These are phyloP conservation scores for Cercospora canescens DNA, from an alignment of 2,329 filamentous ascomycete species.

Conservation along the genomic window DNA sequence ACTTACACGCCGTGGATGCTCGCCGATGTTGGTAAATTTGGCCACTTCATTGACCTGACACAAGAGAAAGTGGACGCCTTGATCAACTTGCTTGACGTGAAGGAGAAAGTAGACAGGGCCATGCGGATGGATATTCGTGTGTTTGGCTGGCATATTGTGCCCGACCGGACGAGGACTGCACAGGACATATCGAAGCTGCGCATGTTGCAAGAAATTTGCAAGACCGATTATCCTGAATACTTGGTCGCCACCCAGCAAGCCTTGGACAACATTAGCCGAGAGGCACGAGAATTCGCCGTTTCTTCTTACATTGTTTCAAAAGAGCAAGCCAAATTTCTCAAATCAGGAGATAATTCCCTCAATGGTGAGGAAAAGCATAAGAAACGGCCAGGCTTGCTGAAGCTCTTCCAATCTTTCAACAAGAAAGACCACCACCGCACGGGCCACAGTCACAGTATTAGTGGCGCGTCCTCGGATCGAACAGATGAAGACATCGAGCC, in stretches of 20 bases:
- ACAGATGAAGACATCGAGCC: conserved; percentile 24
- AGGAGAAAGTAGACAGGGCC: conserved; percentile 46
- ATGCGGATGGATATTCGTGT: conserved; percentile 47
- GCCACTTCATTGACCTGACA: conserved; percentile 42
- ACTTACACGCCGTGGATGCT: conserved; percentile 43
- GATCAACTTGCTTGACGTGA: conserved; percentile 44
- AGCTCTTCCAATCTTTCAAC: conserved; percentile 31
- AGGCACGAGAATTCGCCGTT: conserved; percentile 27
- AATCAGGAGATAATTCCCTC: background rate
- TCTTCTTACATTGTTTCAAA: conserved; percentile 6
- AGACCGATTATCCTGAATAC: conserved; percentile 47
- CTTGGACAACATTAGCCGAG: conserved; percentile 44
- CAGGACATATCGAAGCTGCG: conserved; percentile 45
- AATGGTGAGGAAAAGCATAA: conserved; percentile 15
- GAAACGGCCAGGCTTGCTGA: conserved; percentile 31
- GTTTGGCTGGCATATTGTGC: conserved; percentile 49
- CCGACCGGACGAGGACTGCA: conserved; percentile 32
- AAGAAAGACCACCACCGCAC: conserved; percentile 10
- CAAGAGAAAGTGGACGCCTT: conserved; percentile 47
- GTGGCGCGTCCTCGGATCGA: conserved; percentile 12
- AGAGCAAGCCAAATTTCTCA: conserved; percentile 13
- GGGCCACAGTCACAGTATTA: conserved; percentile 13
- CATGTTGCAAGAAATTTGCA: conserved; percentile 46
- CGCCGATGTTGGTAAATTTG: conserved; percentile 42
- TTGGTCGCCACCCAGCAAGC: conserved; percentile 44